A percentile compares a stretch with the other conserved stretches of the same genome.
Conservation (phyloP, 164 flowering plant species). For the Annona squamosa region DNA sequence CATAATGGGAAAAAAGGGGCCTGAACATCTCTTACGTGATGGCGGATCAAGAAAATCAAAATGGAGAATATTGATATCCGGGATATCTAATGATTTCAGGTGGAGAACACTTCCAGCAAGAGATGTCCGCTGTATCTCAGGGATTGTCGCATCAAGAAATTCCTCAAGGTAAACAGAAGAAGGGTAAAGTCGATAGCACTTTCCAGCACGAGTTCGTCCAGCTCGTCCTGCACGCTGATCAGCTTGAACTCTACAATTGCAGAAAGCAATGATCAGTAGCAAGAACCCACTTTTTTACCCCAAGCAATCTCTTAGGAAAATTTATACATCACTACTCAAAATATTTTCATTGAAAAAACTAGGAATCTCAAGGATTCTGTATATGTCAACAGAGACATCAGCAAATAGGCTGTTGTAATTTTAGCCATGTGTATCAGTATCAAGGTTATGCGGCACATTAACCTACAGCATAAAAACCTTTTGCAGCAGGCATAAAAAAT, state of each 20-base stretch:
- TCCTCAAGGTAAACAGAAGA: constrained; percentile 64
- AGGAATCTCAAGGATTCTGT: too few relatives aligned
- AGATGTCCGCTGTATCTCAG: constrained; percentile 91
- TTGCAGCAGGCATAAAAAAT: too few relatives aligned
- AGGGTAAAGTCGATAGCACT: constrained; percentile 92
- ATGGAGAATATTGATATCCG: constrained; percentile 80
- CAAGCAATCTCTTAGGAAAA: too few relatives aligned
- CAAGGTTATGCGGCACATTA: too few relatives aligned
- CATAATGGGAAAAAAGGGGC: background rate
- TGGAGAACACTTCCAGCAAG: constrained; percentile 94
- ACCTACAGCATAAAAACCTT: too few relatives aligned
- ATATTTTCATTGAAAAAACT: too few relatives aligned
- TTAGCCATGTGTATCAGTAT: too few relatives aligned
- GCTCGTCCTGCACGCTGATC: constrained; percentile 97
- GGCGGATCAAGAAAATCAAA: constrained; percentile 98
- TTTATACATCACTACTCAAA: too few relatives aligned
- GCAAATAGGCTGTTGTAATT: too few relatives aligned
- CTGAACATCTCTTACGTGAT: constrained; percentile 45
- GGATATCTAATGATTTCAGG: constrained; percentile 86
- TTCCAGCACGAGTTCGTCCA: constrained; percentile 94
- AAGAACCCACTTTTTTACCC: background rate
- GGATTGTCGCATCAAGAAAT: constrained; percentile 75
- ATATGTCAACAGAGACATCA: too few relatives aligned
- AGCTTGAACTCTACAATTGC: constrained; percentile 77
- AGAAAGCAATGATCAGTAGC: background rate